These are phyloP conservation scores for Leccinellum luteum DNA, from an alignment of 768 basidiomycete species.

Conservation along the genomic window DNA sequence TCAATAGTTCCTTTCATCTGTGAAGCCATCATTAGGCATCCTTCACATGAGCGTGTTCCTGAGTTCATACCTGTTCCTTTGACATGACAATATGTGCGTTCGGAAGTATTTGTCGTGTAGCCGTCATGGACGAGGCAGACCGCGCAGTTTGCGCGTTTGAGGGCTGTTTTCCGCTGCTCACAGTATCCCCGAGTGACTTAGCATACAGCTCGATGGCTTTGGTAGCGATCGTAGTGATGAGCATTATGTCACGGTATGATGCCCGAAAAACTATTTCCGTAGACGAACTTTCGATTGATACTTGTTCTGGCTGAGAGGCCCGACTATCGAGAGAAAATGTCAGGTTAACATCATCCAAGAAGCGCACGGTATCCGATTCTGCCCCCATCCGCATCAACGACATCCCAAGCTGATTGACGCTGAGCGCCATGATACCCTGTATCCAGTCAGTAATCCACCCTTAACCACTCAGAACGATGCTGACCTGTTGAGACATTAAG, in stretches of 20 bases:
- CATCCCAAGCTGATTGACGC: slow-evolving; percentile 84
- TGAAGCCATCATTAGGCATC: background rate
- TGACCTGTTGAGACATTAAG: slow-evolving; percentile 86
- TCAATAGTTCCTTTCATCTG: slow-evolving; percentile 86
- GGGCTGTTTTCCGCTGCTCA: slow-evolving; percentile 2
- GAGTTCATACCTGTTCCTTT: slow-evolving; percentile 69
- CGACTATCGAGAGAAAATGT: slow-evolving; percentile 86
- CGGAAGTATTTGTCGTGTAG: slow-evolving; percentile 20
- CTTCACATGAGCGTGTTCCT: background rate
- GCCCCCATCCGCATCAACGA: slow-evolving; percentile 87
- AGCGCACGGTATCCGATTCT: slow-evolving; percentile 77
- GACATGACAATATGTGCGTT: slow-evolving; percentile 56
- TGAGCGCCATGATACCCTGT: slow-evolving; percentile 80
- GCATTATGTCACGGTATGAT: slow-evolving; percentile 90
- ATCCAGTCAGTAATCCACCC: slow-evolving; percentile 6
- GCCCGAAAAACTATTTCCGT: slow-evolving; percentile 89
- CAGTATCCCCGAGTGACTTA: slow-evolving; percentile 33
- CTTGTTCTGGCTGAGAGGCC: slow-evolving; percentile 65
- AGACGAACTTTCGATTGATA: slow-evolving; percentile 76
- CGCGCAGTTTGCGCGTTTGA: slow-evolving; percentile 4
- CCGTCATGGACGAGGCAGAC: slow-evolving; percentile 3
- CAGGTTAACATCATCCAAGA: slow-evolving; percentile 90
- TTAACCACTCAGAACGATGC: slow-evolving; percentile 13
- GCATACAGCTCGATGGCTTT: slow-evolving; percentile 81
- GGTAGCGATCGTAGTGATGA: slow-evolving; percentile 84